These are phyloP conservation scores for Diaporthe sp. DNA, from an alignment of 2,329 filamentous ascomycete genomes.

Conservation along the genomic window DNA sequence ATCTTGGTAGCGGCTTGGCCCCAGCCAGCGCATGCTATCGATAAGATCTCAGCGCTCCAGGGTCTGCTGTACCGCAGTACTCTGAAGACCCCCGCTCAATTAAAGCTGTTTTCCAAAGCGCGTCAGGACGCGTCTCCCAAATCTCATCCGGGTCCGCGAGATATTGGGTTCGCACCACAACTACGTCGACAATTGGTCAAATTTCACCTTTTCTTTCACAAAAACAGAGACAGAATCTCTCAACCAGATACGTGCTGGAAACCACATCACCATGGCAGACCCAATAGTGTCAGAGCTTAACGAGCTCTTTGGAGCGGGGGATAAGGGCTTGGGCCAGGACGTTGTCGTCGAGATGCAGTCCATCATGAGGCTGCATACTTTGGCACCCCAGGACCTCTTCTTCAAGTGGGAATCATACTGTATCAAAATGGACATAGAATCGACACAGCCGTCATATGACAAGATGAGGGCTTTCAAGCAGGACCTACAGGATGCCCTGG, in stretches of 20 bases:
- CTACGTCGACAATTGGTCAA: neutral
- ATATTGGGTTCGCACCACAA: neutral
- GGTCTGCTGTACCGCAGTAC: neutral
- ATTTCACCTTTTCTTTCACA: no score
- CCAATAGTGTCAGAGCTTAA: slow-evolving; percentile 56
- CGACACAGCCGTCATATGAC: slow-evolving; percentile 77
- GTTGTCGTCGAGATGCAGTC: slow-evolving; percentile 85
- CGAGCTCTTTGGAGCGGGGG: slow-evolving; percentile 66
- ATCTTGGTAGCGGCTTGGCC: slow-evolving; percentile 16
- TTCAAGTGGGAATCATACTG: slow-evolving; percentile 99
- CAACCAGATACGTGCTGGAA: slow-evolving; percentile 20
- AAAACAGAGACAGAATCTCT: neutral
- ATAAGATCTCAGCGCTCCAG: slow-evolving; percentile 10
- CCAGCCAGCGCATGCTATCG: slow-evolving; percentile 9
- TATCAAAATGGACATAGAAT: slow-evolving; percentile 90
- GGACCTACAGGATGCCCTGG: slow-evolving; percentile 85
- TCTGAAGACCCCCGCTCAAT: slow-evolving; percentile 26
- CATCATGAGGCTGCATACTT: slow-evolving; percentile 85
- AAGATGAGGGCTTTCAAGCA: slow-evolving; percentile 85
- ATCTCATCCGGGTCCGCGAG: slow-evolving; percentile 13
- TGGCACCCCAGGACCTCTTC: slow-evolving; percentile 88
- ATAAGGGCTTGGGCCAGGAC: slow-evolving; percentile 78
- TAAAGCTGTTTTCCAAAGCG: slow-evolving; percentile 27
- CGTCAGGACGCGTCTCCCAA: slow-evolving; percentile 38
- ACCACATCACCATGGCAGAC: slow-evolving; percentile 52